Percentiles rank a stretch among this genome's conserved stretches.
phyloP scores from a whole-genome alignment of 495 filamentous ascomycete species.

The Neurospora sp. region DNA sequence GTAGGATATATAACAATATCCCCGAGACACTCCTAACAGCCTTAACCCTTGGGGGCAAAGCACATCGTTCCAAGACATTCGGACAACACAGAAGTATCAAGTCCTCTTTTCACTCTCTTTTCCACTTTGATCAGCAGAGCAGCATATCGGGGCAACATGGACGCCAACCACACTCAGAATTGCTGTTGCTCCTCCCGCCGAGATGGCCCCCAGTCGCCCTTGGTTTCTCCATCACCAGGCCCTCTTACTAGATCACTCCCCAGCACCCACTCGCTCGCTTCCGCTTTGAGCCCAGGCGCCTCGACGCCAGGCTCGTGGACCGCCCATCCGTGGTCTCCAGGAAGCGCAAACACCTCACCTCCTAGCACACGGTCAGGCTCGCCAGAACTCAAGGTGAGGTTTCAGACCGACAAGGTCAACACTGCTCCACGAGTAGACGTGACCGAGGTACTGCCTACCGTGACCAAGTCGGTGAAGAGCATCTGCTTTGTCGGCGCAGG shows the following conservation, averaged over 20 bases:
- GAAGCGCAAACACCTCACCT: conserved; percentile 15
- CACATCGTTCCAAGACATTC: neutral
- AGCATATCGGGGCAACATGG: neutral
- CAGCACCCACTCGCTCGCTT: conserved; percentile 17
- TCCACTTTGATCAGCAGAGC: neutral
- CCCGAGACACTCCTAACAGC: neutral
- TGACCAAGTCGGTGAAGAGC: conserved; percentile 32
- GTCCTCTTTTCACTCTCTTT: neutral
- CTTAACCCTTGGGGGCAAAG: neutral
- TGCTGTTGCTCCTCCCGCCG: neutral
- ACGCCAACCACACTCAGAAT: neutral
- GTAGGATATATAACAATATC: neutral
- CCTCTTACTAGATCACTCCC: conserved; percentile 11
- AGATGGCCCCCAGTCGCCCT: neutral
- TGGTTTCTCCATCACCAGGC: neutral
- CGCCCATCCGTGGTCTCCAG: conserved; percentile 10
- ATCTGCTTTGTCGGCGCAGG: conserved; percentile 27
- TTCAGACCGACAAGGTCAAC: neutral
- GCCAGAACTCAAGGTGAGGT: conserved; percentile 11
- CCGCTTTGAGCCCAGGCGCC: conserved; percentile 10
- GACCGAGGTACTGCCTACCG: neutral
- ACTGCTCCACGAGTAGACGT: conserved; percentile 2
- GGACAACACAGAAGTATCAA: neutral
- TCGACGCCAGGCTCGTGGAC: conserved; percentile 16
- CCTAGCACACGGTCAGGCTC: conserved; percentile 14